Base-by-base conservation (phyloP, 2,329 filamentous ascomycete species). In the Zopfia rhizophila region DNA sequence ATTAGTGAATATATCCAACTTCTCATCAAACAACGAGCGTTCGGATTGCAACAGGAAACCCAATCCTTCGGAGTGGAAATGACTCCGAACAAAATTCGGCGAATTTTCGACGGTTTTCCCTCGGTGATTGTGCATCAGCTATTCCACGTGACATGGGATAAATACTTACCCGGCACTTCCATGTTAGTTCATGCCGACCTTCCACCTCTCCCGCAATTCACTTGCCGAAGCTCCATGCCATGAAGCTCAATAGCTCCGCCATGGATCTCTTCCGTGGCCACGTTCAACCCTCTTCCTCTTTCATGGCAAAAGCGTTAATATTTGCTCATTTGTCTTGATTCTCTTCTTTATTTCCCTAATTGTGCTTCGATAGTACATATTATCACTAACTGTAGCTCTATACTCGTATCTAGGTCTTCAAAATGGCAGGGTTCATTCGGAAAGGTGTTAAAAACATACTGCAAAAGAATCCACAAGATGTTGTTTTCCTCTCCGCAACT, bases 401-500 rank as follows among this genome's bases (percentile, higher is more conserved):
- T n/a, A 27, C n/a, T 27, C 24, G 24, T 27, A 27, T 27, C n/a
- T n/a, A n/a, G n/a, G n/a, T n/a, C n/a, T n/a, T n/a, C 37, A 56
- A 24, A 14, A 78, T 78, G 75, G 66, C 74, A 30, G 60, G 58
- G 53, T 73, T 76, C 63, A 53, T 78, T 8, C 75, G 75, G 48
- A 83, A 82, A 66, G 90, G 90, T 65, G 78, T 93, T 53, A 84
- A 86, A 58, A 82, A 87, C 65, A 85, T 96, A 59, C 85, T 96
- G 49, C 75, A 86, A 63, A 96, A 94, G 73, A 71, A 85, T 17
- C 88, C 91, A 28, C 83, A 86, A 55, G 92, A 97, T 75, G 83
- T 91, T 29, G 90, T 97, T 61, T 88, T 97, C 68, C 85, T 96
- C 61, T 95, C 91, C 14, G 86, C 91, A n/a, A 82, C 96, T 28